Base-by-base conservation (phyloP, 495 filamentous ascomycete species). In the Xylaria flabelliformis region DNA sequence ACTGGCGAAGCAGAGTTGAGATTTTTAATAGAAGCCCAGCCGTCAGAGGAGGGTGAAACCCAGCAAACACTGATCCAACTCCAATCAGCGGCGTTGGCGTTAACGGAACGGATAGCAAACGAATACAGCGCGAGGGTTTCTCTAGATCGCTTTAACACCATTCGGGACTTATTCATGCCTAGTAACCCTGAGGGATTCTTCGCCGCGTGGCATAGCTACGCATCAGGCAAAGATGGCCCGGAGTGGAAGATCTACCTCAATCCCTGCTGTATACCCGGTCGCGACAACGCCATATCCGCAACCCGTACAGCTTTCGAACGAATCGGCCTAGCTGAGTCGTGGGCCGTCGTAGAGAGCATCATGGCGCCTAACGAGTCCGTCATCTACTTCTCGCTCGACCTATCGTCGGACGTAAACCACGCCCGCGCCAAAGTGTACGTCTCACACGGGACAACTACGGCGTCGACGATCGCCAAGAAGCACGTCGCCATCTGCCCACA, bases 161-260 rank as follows among this genome's bases (percentile, higher is more conserved):
- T 73, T 12, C 70, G 59, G 42, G 70, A 75, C 39, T n/a, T 75
- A 4, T 75, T 75, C 58, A 59, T 73, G 32, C 34, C 64, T 26
- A 42, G 24, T n/a, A 39, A 69, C 6, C 34, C 42, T 46, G 7
- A 69, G 41, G 67, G 55, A 13, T 50, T 58, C 29, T 42, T 75
- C 29, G 58, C 70, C 34, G 65, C 65, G 15, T 75, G 73, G 73
- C 70, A 75, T 59, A 73, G 44, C 65, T 70, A 64, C 34, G 73
- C 65, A 8, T 62, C 64, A 12, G 19, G 59, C 34, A 70, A 70
- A 36, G 48, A 66, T 10, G 70, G 73, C 15, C 73, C 65, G 42
- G 70, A 73, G 48, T 75, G 73, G 70, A 75, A 75, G 65, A 55
- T 73, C 70, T 75, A 75, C 65, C 69, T 75, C 46, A 69, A 73